Evolutionary conservation across 2,329 filamentous ascomycete genomes (phyloP), one percentile per base, ranked within the genome.

Genomic region (Cladobotryum protrusum): DNA sequence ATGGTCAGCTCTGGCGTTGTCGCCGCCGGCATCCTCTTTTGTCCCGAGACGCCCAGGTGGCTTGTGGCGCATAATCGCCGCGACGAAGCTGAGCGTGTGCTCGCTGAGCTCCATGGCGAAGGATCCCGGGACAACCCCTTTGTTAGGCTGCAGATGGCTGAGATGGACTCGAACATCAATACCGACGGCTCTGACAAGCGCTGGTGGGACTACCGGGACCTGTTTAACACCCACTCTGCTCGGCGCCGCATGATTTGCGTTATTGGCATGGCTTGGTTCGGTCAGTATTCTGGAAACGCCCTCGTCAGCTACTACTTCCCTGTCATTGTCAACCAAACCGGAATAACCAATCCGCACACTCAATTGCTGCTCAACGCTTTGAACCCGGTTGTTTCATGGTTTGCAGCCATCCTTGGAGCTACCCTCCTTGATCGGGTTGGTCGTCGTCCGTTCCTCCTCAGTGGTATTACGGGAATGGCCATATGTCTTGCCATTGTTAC

Each of bases 241-340:
- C 67, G 73, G 18, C 74, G 74, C 41, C 71, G 78, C 12, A 69
- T 81, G 9, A 66, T 75, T 14, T 76, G 72, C 52, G 76, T 78
- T 13, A 61, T 77, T 36, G 44, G 43, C 44, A 47, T 47, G 48
- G 45, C 43, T 17, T 50, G 43, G 43, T 47, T 50, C 11, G 75
- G 75, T 1, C 77, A 82, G 59, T 72, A 75, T 57, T 73, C 70
- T 39, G 77, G 74, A 20, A 76, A 77, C 60, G 71, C 67, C 46
- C 54, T 76, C 48, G 69, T 67, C 40, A 71, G 73, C 5, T 81
- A 79, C 50, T 83, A 83, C 60, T 77, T 83, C 59, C 72, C 79
- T 15, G 70, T 70, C 20, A 71, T 74, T 63, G 62, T 80, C 43
- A 59, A 70, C 5, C 72, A 76, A 7, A 73, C 76, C 13, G 77